A percentile compares a stretch with the other conserved stretches of the same genome.
phyloP scores from a whole-genome alignment of 2,329 filamentous ascomycete species.

The Colletotrichum costaricense region DNA sequence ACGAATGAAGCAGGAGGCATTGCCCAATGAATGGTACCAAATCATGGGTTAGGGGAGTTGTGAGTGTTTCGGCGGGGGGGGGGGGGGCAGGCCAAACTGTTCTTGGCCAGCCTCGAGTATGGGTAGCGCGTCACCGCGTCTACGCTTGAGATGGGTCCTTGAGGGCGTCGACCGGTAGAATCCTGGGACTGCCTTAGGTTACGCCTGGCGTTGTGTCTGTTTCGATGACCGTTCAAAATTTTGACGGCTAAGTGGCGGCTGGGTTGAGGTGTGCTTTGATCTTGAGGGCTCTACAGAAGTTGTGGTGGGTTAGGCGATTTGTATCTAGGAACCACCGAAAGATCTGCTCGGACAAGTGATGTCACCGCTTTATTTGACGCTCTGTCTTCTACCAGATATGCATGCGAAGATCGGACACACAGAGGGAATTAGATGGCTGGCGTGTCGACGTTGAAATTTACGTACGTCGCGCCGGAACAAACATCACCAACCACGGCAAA shows the following conservation, averaged over 20 bases:
- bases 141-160: neutral
- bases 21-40: neutral
- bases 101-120: neutral
- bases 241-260: neutral
- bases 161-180: neutral
- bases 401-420: too few relatives aligned
- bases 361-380: too few relatives aligned
- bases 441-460: too few relatives aligned
- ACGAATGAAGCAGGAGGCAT: neutral
- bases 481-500: neutral
- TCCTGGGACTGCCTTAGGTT: neutral
- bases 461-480: too few relatives aligned
- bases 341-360: too few relatives aligned
- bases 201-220: neutral
- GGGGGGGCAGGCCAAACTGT: neutral
- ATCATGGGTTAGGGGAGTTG: constrained; percentile 18
- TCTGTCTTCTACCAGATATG: too few relatives aligned
- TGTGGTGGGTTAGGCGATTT: neutral
- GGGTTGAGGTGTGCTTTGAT: neutral
- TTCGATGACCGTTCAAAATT: neutral
- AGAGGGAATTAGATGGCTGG: too few relatives aligned
- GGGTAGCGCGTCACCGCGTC: neutral
- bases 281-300: too few relatives aligned
- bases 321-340: too few relatives aligned
- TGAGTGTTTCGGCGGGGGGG: neutral